Evolutionary conservation across 805 yeast genomes (phyloP).

Genomic region (Gaillardinia entomophila): DNA sequence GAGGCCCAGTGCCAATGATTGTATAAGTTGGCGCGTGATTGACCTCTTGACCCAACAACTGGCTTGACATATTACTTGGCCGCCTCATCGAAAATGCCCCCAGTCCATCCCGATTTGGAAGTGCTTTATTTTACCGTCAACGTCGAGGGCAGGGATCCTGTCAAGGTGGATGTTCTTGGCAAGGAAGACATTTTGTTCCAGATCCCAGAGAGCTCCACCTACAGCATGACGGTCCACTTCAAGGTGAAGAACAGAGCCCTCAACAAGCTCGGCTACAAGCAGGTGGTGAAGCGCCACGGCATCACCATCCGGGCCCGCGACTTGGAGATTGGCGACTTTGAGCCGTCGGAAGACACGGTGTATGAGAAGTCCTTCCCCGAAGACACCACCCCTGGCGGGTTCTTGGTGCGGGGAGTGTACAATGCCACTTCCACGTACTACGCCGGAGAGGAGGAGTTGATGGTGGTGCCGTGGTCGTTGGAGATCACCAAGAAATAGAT

Average conservation of each 20-base stretch:
- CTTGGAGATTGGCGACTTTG: conserved; percentile 26
- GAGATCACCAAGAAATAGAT: conserved; percentile 26
- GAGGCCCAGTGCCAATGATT: too few relatives aligned
- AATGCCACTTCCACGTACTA: conserved; percentile 27
- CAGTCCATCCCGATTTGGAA: conserved; percentile 26
- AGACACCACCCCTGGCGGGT: conserved; percentile 36
- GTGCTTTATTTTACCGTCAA: conserved; percentile 23
- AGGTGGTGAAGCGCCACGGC: conserved; percentile 31
- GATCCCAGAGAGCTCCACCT: conserved; percentile 34
- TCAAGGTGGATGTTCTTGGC: conserved; percentile 21
- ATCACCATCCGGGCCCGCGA: conserved; percentile 25
- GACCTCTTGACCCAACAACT: too few relatives aligned
- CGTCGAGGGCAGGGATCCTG: conserved; percentile 23
- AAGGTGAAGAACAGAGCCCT: conserved; percentile 21
- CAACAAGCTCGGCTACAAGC: conserved; percentile 27
- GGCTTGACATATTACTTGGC: too few relatives aligned
- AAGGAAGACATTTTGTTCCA: conserved; percentile 20
- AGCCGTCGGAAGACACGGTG: conserved; percentile 26
- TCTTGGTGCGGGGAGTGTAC: conserved; percentile 29
- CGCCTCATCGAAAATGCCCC: conserved; percentile 2
- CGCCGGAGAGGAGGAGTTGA: conserved; percentile 25
- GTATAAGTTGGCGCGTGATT: too few relatives aligned
- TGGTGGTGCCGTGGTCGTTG: conserved; percentile 27
- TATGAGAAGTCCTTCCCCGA: conserved; percentile 24
- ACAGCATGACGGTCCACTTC: conserved; percentile 26